Base-by-base conservation (phyloP, 352 stramenopile species). In the Albugo candida region DNA sequence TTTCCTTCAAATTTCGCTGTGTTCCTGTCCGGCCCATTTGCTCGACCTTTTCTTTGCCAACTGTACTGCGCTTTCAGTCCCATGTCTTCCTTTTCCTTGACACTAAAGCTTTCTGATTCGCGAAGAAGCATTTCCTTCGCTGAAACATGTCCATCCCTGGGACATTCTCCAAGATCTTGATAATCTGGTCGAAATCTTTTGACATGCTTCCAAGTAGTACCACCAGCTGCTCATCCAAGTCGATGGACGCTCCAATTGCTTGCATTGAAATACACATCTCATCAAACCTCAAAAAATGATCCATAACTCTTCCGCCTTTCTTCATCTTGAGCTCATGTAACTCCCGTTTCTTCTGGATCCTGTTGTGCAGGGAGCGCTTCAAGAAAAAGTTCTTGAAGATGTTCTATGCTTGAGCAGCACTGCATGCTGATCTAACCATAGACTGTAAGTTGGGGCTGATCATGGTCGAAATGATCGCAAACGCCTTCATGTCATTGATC, bases 271-370 rank as follows among this genome's bases (percentile, higher is more conserved):
- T 27, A 13, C 52, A 59, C 17, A 63, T 38, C 18, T 63, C 44
- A 10, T 63, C 42, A 13, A 62, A 59, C n/a, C 17, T n/a, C 18
- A 63, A 44, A 10, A 63, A 17, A 27, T 59, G 44, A n/a, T 59
- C 34, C 39, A 63, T 59, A 21, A 55, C 27, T n/a, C 58, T 24
- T 10, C 20, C 49, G 38, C 38, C 38, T 8, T 43, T 24, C 20
- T 43, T 24, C 38, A 43, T 19, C 38, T 43, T 24, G 20, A 63
- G 59, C 10, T 57, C 56, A 12, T 60, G 38, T 0, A 59, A 36
- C 35, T 63, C 16, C 24, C 52, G 51, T 4, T 53, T 35, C 19
- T 60, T 38, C 44, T 63, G 56, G 2, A 60, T 31, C 54, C 49
- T 49, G 18, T 60, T 53, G 44, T 56, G 40, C 18, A 56, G 44